A percentile compares a stretch with the other conserved stretches of the same genome.
Conservation (phyloP, 352 stramenopile species). For the Halophytophthora polymorphica region DNA sequence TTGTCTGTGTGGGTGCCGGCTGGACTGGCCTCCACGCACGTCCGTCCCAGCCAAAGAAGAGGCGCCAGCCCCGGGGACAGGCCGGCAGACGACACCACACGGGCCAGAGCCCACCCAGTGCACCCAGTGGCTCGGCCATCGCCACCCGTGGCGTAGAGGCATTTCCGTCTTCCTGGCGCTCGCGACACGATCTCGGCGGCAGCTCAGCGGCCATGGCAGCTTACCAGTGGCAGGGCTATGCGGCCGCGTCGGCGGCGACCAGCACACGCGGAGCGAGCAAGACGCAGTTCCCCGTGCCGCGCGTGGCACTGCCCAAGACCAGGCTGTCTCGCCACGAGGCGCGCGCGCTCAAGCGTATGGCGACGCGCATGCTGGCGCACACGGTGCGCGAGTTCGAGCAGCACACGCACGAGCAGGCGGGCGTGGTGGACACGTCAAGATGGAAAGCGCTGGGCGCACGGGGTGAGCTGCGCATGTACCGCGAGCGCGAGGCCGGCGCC, state of each 20-base stretch:
- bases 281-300: slow-evolving; percentile 26
- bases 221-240: slow-evolving; percentile 3
- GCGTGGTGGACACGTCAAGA: slow-evolving; percentile 20
- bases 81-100: too few species aligned
- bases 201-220: too few species aligned
- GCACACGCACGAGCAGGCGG: slow-evolving; percentile 16
- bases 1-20: too few species aligned
- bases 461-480: slow-evolving; percentile 17
- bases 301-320: slow-evolving; percentile 24
- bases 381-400: slow-evolving; percentile 31
- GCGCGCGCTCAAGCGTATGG: slow-evolving; percentile 13
- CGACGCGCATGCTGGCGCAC: slow-evolving; percentile 26
- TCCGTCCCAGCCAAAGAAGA: too few species aligned
- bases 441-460: slow-evolving; percentile 29
- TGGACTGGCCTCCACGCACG: too few species aligned
- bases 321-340: slow-evolving; percentile 18
- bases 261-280: slow-evolving; percentile 5
- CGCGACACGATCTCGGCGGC: too few species aligned
- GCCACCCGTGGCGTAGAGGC: too few species aligned
- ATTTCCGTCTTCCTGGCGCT: too few species aligned
- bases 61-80: too few species aligned
- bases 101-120: too few species aligned
- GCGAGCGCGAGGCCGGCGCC: slow-evolving; percentile 15
- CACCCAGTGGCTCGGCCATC: too few species aligned
- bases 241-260: slow-evolving; percentile 4